Base-by-base conservation (phyloP, 2,329 filamentous ascomycete genomes). In the Dendryphion nanum region DNA sequence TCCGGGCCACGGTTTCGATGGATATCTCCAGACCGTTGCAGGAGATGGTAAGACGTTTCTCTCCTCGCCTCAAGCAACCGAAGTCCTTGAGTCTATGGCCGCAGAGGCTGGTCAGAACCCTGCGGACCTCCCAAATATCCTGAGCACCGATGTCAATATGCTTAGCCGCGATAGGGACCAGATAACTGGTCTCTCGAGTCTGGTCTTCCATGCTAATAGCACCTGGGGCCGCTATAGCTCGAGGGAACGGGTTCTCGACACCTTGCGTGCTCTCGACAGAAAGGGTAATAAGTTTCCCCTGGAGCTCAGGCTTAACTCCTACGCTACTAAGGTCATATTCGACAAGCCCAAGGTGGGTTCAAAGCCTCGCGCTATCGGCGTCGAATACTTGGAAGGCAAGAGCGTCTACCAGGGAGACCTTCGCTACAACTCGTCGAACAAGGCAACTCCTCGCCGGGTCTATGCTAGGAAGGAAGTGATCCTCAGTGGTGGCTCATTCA, bases 401-500 rank as follows among this genome's bases (percentile, higher is more conserved):
- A 63, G 59, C 17, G 30, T 73, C 1, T 74, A 74, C 46, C 57
- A 61, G 5, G 71, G 69, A 0, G 69, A 73, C 44, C 53, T 71
- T 7, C 64, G 70, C 3, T 56, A 65, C 30, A 40, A 47, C 28
- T 49, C 47, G 4, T 37, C 39, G 14, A 36, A 42, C 21, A 47
- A 43, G 10, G 55, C 53, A 1, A 55, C 42, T 5, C 38, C 61
- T n/a, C 68, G 69, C 14, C 46, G 58, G 26, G 71, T 66, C 26
- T 56, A 50, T 7, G 72, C 72, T 2, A 65, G 44, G 3, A 51
- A 51, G 26, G 53, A 57, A 40, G 51, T 57, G 21, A 52, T 57
- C 18, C 42, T 57, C 18, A 50, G 45, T 5, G 49, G 49, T 5
- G 80, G 81, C 5, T 73, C 77, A 1, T 83, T 77, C 60, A 79